phyloP scores from a whole-genome alignment of 2,329 filamentous ascomycete species.

The Ascochyta rabiei region DNA sequence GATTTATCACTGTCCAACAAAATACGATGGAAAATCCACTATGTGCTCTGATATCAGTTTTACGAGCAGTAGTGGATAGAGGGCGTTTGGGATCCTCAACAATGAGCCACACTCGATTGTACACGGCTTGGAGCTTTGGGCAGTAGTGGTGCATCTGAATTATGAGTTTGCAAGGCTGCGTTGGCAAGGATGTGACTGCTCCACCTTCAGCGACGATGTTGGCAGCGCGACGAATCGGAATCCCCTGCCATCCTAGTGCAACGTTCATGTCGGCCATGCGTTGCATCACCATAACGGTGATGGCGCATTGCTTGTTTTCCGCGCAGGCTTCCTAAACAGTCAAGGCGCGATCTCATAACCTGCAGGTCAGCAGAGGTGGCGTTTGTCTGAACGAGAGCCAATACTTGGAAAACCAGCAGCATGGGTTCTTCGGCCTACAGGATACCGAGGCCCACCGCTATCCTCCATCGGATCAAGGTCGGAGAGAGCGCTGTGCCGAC shows the following conservation, averaged over 20 bases:
- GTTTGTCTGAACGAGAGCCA: constrained; percentile 13
- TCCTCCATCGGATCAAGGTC: constrained; percentile 17
- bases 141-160: background rate
- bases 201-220: background rate
- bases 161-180: background rate
- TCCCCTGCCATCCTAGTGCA: constrained; percentile 9
- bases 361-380: constrained; percentile 35
- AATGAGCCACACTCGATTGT: background rate
- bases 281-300: constrained; percentile 7
- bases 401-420: constrained; percentile 16
- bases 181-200: constrained; percentile 7
- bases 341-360: constrained; percentile 22
- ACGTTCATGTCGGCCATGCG: constrained; percentile 21
- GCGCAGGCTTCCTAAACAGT: constrained; percentile 23
- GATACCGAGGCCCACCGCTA: constrained; percentile 15
- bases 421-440: constrained; percentile 2
- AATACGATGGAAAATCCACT: constrained; percentile 13
- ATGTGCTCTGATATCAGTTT: background rate
- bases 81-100: background rate
- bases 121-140: background rate
- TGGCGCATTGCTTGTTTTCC: constrained; percentile 24
- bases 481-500: background rate
- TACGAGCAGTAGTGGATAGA: constrained; percentile 18
- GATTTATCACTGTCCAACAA: constrained; percentile 5
- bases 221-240: background rate